Evolutionary conservation across 169 alveolate species (phyloP).

Genomic region (Eimeria nieschulzi): DNA sequence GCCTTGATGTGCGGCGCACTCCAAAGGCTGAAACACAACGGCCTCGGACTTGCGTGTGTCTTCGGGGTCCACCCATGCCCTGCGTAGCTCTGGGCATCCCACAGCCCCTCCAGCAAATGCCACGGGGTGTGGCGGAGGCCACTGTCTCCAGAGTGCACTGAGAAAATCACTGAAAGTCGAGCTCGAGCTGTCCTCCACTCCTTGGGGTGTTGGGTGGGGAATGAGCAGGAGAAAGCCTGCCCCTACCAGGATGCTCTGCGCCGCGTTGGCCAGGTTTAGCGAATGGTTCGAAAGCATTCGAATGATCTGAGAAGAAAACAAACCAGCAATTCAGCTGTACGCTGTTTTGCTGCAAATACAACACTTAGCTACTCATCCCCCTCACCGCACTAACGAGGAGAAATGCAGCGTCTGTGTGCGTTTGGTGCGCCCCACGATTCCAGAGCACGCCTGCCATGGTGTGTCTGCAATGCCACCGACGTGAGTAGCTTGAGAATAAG

Average conservation of each 20-base stretch:
- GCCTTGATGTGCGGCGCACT: too few species aligned
- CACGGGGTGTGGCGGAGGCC: constrained; percentile 59
- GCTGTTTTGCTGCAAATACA: too few species aligned
- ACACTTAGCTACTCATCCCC: too few species aligned
- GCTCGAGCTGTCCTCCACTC: not conserved
- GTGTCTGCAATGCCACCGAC: not conserved
- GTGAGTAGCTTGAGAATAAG: not conserved
- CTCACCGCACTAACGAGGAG: too few species aligned
- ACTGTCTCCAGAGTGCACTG: constrained; percentile 24
- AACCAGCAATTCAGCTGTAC: not conserved
- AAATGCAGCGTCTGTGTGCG: too few species aligned
- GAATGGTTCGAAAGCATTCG: not conserved
- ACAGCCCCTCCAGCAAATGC: constrained; percentile 34
- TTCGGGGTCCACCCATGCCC: constrained; percentile 23
- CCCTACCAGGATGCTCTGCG: not conserved
- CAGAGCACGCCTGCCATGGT: not conserved
- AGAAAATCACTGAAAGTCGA: not conserved
- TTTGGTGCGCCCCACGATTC: too few species aligned
- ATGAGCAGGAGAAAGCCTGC: constrained; percentile 7
- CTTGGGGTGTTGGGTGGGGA: constrained; percentile 27
- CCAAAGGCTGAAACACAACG: not conserved
- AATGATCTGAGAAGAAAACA: not conserved
- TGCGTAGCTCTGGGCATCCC: not conserved
- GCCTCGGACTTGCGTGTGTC: not conserved
- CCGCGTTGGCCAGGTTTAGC: not conserved